These are phyloP conservation scores for Podaxis carcinomalis DNA, from an alignment of 768 basidiomycete genomes.

Conservation along the genomic window DNA sequence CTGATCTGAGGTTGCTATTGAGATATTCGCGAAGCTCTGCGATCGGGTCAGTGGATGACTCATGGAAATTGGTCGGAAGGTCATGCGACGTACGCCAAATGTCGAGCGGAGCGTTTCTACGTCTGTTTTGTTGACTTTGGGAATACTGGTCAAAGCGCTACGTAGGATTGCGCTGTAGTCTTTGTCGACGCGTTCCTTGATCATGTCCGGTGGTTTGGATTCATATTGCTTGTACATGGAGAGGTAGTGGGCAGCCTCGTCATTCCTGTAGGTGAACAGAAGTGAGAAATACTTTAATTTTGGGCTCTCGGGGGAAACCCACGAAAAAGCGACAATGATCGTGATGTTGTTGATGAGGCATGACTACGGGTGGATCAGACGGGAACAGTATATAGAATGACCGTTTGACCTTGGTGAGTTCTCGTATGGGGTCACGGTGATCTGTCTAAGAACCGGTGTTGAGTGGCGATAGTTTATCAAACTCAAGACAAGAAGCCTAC, in stretches of 20 bases:
- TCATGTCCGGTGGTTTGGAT: constrained; percentile 87
- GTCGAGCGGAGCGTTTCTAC: constrained; percentile 87
- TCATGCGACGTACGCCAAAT: constrained; percentile 67
- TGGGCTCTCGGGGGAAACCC: not conserved
- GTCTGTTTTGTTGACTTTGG: constrained; percentile 96
- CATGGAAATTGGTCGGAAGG: not conserved
- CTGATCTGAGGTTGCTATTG: constrained; percentile 66
- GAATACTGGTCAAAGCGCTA: constrained; percentile 80
- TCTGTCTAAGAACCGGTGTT: constrained; percentile 55
- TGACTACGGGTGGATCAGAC: constrained; percentile 35
- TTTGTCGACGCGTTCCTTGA: constrained; percentile 92
- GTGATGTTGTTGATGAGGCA: constrained; percentile 94
- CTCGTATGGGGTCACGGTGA: constrained; percentile 87
- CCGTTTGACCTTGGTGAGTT: constrained; percentile 74
- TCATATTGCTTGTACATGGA: constrained; percentile 91
- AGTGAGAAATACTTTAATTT: not conserved
- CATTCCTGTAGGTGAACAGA: constrained; percentile 44
- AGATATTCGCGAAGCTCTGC: constrained; percentile 85
- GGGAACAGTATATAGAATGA: not conserved
- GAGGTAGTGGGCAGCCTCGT: constrained; percentile 92
- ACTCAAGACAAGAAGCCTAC: constrained; percentile 43
- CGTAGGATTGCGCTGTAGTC: constrained; percentile 81
- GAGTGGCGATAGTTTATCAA: not conserved
- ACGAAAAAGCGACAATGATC: constrained; percentile 87
- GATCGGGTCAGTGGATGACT: not conserved